Conservation (phyloP, 495 filamentous ascomycete species). For the Choiromyces venosus region DNA sequence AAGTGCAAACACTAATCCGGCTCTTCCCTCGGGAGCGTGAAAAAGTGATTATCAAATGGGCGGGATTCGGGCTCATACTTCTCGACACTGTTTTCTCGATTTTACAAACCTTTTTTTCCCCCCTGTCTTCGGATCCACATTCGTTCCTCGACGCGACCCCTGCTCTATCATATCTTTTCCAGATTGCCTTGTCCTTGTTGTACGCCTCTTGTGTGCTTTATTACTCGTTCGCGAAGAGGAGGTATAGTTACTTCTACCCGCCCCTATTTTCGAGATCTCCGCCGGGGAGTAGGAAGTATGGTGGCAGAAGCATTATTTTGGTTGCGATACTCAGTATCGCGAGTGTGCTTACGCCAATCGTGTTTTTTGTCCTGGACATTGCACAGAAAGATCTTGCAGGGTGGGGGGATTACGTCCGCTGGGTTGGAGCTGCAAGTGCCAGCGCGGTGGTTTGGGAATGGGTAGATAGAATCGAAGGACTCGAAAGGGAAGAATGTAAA, state of each 20-base stretch:
- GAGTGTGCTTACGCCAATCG: constrained; percentile 78
- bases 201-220: constrained; percentile 97
- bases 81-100: constrained; percentile 83
- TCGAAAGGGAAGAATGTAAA: constrained; percentile 93
- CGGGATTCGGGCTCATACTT: constrained; percentile 84
- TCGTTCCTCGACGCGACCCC: constrained; percentile 83
- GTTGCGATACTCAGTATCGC: constrained; percentile 74
- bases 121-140: constrained; percentile 57
- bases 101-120: constrained; percentile 75
- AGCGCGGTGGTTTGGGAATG: constrained; percentile 99
- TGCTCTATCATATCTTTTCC: constrained; percentile 88
- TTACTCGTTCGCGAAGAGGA: constrained; percentile 84
- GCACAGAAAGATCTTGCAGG: constrained; percentile 78
- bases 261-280: constrained; percentile 31
- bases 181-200: constrained; percentile 76
- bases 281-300: constrained; percentile 31
- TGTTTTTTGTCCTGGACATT: constrained; percentile 95
- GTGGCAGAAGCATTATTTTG: constrained; percentile 85
- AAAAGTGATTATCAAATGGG: constrained; percentile 98
- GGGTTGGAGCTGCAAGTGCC: constrained; percentile 93
- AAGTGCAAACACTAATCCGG: constrained; percentile 92
- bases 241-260: constrained; percentile 87
- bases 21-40: constrained; percentile 94
- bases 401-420: constrained; percentile 96
- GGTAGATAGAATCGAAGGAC: constrained; percentile 96